phyloP scores from a whole-genome alignment of 2,329 filamentous ascomycete species.

The Lizonia empirigonia region DNA sequence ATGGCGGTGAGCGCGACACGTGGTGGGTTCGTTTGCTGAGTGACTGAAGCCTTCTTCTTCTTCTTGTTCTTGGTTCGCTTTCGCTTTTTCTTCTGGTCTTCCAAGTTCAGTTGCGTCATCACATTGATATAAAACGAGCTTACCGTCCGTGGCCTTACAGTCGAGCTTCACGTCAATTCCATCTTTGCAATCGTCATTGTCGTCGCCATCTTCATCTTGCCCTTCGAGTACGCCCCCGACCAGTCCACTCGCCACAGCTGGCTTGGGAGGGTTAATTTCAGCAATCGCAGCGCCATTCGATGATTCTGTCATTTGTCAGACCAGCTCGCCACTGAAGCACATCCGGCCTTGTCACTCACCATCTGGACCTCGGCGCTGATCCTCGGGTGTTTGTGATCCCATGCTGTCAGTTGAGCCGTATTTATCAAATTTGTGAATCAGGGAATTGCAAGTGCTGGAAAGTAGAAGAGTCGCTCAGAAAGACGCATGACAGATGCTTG shows the following conservation, averaged over 20 bases:
- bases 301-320: slow-evolving; percentile 36
- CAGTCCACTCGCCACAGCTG: slow-evolving; percentile 44
- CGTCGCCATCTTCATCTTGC: slow-evolving; percentile 56
- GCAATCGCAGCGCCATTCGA: slow-evolving; percentile 31
- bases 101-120: background rate
- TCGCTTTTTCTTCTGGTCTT: slow-evolving; percentile 72
- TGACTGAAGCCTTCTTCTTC: slow-evolving; percentile 63
- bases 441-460: background rate
- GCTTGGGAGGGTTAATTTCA: slow-evolving; percentile 41
- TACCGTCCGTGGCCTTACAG: slow-evolving; percentile 27
- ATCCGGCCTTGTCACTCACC: slow-evolving; percentile 23
- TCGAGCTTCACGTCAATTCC: slow-evolving; percentile 40
- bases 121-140: background rate
- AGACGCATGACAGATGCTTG: too few species aligned
- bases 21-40: slow-evolving; percentile 74
- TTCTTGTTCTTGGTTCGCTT: slow-evolving; percentile 73
- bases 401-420: slow-evolving; percentile 22
- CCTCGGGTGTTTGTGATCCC: slow-evolving; percentile 49
- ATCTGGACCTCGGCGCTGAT: slow-evolving; percentile 41
- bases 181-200: slow-evolving; percentile 52
- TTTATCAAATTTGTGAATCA: background rate
- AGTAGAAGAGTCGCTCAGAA: background rate
- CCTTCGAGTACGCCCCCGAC: slow-evolving; percentile 48
- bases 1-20: slow-evolving; percentile 72
- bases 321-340: background rate